Conservation (phyloP, 163 green algal species). For the Scenedesmus sp. region DNA sequence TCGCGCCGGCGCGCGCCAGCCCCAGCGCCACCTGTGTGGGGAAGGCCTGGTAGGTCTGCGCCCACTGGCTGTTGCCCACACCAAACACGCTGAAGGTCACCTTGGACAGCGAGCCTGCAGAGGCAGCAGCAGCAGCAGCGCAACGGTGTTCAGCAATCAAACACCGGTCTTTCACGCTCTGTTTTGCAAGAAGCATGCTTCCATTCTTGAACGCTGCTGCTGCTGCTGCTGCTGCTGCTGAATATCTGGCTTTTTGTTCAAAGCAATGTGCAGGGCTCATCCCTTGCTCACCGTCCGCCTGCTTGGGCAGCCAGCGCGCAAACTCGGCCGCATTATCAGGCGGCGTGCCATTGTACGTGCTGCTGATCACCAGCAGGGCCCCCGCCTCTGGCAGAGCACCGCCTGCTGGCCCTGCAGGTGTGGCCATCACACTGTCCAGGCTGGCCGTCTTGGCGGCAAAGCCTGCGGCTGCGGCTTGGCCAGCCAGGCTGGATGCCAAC, state of each 20-base stretch:
- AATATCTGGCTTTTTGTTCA: too few relatives aligned
- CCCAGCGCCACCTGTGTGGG: constrained; percentile 23
- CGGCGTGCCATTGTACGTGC: constrained; percentile 62
- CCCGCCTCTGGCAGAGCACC: neutral
- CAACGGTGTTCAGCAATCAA: neutral
- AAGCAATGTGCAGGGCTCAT: neutral
- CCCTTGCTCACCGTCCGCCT: neutral
- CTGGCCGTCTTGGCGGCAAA: constrained; percentile 7
- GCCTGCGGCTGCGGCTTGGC: constrained; percentile 6
- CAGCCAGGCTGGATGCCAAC: constrained; percentile 10
- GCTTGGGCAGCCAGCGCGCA: constrained; percentile 40
- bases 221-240: neutral
- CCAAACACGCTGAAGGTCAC: constrained; percentile 53
- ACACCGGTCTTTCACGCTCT: too few relatives aligned
- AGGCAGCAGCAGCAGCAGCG: neutral
- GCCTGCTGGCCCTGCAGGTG: neutral
- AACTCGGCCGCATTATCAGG: constrained; percentile 57
- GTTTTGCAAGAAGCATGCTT: neutral
- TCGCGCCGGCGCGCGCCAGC: constrained; percentile 36
- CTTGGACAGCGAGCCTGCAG: neutral
- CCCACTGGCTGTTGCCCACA: constrained; percentile 59
- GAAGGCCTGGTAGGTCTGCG: constrained; percentile 46
- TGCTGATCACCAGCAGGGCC: constrained; percentile 42
- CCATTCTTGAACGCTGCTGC: neutral
- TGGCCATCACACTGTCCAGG: constrained; percentile 18